Conservation (phyloP, 768 basidiomycete genomes). For the Amanita molliuscula region DNA sequence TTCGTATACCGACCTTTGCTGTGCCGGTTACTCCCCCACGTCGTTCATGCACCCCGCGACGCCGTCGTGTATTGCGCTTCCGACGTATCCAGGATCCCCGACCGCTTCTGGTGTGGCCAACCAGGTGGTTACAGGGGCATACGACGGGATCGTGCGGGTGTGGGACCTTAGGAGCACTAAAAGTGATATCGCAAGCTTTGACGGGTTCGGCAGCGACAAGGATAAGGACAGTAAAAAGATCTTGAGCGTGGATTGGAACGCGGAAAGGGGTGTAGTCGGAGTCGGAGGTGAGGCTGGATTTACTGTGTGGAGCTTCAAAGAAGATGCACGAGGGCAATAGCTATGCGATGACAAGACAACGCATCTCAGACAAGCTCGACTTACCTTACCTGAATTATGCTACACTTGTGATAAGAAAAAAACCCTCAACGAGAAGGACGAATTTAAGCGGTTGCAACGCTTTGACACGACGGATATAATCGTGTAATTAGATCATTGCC, state of each 20-base stretch:
- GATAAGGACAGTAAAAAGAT: conserved; percentile 43
- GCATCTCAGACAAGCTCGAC: too few species aligned
- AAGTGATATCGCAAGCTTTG: conserved; percentile 53
- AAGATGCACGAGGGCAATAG: background rate
- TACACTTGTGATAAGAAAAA: too few species aligned
- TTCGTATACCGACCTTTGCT: conserved; percentile 32
- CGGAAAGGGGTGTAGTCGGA: conserved; percentile 34
- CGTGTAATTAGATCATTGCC: too few species aligned
- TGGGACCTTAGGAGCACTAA: conserved; percentile 74
- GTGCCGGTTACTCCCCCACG: conserved; percentile 20
- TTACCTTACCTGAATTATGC: too few species aligned
- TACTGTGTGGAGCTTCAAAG: conserved; percentile 40
- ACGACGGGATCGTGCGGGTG: conserved; percentile 67
- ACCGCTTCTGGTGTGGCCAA: conserved; percentile 19
- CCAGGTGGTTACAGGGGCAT: conserved; percentile 62
- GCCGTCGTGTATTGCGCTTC: conserved; percentile 44
- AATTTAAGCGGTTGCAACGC: too few species aligned
- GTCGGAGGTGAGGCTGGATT: conserved; percentile 58
- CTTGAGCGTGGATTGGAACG: conserved; percentile 45
- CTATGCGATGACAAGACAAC: too few species aligned
- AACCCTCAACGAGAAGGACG: too few species aligned
- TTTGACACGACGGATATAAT: too few species aligned
- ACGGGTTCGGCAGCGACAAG: conserved; percentile 26
- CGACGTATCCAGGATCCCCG: conserved; percentile 9
- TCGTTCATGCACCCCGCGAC: conserved; percentile 53